A percentile compares a stretch with the other conserved stretches of the same genome.
phyloP scores from a whole-genome alignment of 257 asterid genomes.

The Rehmannia glutinosa region DNA sequence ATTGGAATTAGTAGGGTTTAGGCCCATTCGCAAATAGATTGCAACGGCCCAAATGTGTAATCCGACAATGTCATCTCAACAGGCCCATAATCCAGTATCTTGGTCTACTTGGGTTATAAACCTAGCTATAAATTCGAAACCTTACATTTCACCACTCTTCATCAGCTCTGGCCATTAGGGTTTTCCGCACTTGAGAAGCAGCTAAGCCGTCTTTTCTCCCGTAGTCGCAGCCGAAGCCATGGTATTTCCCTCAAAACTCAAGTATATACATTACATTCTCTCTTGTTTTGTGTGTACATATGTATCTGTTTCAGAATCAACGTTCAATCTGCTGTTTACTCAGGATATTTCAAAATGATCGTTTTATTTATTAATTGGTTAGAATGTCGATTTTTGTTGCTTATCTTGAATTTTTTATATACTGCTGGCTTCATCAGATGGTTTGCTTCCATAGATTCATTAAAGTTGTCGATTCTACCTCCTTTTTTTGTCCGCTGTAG shows the following conservation, averaged over 20 bases:
- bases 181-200: slow-evolving; percentile 9
- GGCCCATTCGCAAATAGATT: neutral
- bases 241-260: slow-evolving; percentile 14
- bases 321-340: neutral
- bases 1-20: neutral
- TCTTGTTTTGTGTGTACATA: neutral
- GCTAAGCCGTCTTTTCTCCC: neutral
- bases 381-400: neutral
- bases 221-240: slow-evolving; percentile 17
- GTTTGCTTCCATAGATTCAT: too few relatives aligned
- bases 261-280: neutral
- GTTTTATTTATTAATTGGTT: neutral
- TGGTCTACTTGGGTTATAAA: neutral
- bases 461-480: too few relatives aligned
- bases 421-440: too few relatives aligned
- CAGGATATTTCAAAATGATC: neutral
- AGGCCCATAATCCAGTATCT: neutral
- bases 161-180: slow-evolving; percentile 14
- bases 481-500: too few relatives aligned
- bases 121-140: slow-evolving; percentile 15
- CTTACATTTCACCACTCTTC: neutral
- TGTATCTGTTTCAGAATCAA: neutral
- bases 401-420: too few relatives aligned
- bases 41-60: neutral
- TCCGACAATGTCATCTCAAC: neutral